A percentile compares a stretch with the other conserved stretches of the same genome.
These are phyloP conservation scores for Chaetomium sp. DNA, from an alignment of 2,329 filamentous ascomycete species.

Conservation along the genomic window DNA sequence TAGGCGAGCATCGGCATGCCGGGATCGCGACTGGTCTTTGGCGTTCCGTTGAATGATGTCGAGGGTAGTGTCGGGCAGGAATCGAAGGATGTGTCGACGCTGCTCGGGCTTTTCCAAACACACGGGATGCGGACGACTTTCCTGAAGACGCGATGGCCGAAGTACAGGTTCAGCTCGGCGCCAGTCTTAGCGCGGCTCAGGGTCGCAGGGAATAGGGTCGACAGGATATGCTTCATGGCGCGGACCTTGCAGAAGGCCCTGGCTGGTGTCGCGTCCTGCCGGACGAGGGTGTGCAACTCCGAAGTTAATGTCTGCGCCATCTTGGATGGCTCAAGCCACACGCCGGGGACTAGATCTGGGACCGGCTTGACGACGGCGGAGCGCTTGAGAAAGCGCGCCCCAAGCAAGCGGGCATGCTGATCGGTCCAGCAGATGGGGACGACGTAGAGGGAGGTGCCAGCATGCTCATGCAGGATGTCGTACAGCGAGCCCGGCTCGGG, in stretches of 20 bases:
- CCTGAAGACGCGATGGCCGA: slow-evolving; percentile 49
- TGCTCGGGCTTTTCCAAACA: slow-evolving; percentile 48
- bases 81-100: slow-evolving; percentile 38
- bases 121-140: slow-evolving; percentile 52
- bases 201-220: slow-evolving; percentile 46
- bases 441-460: slow-evolving; percentile 52
- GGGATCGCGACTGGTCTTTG: slow-evolving; percentile 32
- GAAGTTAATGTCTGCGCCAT: slow-evolving; percentile 48
- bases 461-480: slow-evolving; percentile 54
- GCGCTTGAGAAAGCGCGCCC: slow-evolving; percentile 49
- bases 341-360: slow-evolving; percentile 36
- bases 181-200: slow-evolving; percentile 39
- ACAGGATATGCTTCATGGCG: slow-evolving; percentile 49
- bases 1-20: slow-evolving; percentile 49
- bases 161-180: slow-evolving; percentile 53
- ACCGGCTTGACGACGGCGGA: slow-evolving; percentile 47
- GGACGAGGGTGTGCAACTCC: slow-evolving; percentile 45
- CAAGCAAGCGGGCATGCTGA: slow-evolving; percentile 51
- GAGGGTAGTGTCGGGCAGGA: slow-evolving; percentile 32
- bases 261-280: slow-evolving; percentile 40
- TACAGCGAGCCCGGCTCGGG: slow-evolving; percentile 55
- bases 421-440: slow-evolving; percentile 61
- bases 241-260: slow-evolving; percentile 42
- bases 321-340: slow-evolving; percentile 42
- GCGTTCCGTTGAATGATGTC: slow-evolving; percentile 29